These are phyloP conservation scores for Hylodesmum podocarpum DNA, from an alignment of 306 rosid species.

Conservation along the genomic window DNA sequence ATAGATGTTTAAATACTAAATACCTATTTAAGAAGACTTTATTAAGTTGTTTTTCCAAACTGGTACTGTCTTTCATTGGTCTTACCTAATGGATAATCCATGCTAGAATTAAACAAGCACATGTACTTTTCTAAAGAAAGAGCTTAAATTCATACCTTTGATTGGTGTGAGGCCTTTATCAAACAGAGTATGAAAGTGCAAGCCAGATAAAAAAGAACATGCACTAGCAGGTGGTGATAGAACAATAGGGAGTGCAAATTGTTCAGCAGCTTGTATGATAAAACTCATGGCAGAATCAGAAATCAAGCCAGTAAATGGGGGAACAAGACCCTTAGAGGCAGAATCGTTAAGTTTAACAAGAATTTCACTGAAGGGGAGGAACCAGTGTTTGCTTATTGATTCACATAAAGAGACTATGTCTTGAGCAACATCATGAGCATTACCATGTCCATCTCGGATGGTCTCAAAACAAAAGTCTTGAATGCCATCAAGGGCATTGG, in stretches of 20 bases:
- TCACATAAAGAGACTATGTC: neutral
- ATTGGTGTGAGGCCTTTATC: slow-evolving; percentile 27
- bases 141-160: slow-evolving; percentile 21
- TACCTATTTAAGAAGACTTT: too few relatives aligned
- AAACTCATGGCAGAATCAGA: slow-evolving; percentile 17
- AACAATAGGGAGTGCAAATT: slow-evolving; percentile 22
- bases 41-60: too few relatives aligned
- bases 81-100: too few relatives aligned
- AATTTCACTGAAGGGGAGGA: neutral
- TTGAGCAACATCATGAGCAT: slow-evolving; percentile 10
- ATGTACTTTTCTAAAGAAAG: neutral
- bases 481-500: slow-evolving; percentile 2
- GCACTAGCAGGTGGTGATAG: slow-evolving; percentile 13
- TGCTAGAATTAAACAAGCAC: neutral
- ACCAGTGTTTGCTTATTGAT: neutral
- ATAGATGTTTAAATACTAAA: too few relatives aligned
- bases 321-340: neutral
- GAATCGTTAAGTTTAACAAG: slow-evolving; percentile 15
- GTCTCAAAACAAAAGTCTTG: slow-evolving; percentile 20
- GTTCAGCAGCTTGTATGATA: slow-evolving; percentile 21
- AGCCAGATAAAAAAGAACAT: neutral
- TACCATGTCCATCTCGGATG: slow-evolving; percentile 25
- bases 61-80: too few relatives aligned
- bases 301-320: slow-evolving; percentile 20
- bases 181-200: neutral